Base-by-base conservation (phyloP, 306 rosid species). In the Cucumis hystrix region DNA sequence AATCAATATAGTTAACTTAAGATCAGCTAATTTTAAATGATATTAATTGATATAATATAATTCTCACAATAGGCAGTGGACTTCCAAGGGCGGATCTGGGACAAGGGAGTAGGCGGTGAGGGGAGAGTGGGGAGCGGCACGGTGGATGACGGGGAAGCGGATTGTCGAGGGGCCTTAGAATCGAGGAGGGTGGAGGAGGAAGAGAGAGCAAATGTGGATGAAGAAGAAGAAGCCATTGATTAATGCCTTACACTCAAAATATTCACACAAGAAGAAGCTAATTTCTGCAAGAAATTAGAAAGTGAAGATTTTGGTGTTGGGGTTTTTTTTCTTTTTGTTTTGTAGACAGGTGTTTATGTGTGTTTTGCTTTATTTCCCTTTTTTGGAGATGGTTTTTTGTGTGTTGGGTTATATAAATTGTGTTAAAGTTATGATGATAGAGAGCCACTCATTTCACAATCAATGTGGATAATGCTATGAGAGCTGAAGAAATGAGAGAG, bases 1-100 rank as follows among this genome's bases (percentile, higher is more conserved):
- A 43, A 12, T 39, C 0, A 23, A 23, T 23, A 23, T 23, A 23
- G 25, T 23, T 23, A 23, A 23, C 25, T 23, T 23, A 23, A 23
- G 25, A 23, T 23, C 25, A 0, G 25, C 25, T 23, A 23, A 23
- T 0, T 23, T 23, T 23, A 23, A 23, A 23, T 23, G 25, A 23
- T 23, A 23, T 23, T 23, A 23, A 23, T 23, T 0, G 0, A 33
- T 33, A 33, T 33, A 33, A 4, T 7, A 10, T 7, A 17, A 30
- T 25, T 76, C 97, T 92, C 84, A 95, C 99, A 88, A 59, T 86
- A 84, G 73, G 86, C 77, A 70, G 86, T 80, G 82, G 84, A 54
- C 85, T 95, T 92, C 93, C 87, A 80, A 14, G 91, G 79, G 82
- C 84, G 89, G 80, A 79, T 89, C 17, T 83, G 93, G 2, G 57